Base-by-base conservation (phyloP, 2,329 filamentous ascomycete species). In the Diaporthe destruens region DNA sequence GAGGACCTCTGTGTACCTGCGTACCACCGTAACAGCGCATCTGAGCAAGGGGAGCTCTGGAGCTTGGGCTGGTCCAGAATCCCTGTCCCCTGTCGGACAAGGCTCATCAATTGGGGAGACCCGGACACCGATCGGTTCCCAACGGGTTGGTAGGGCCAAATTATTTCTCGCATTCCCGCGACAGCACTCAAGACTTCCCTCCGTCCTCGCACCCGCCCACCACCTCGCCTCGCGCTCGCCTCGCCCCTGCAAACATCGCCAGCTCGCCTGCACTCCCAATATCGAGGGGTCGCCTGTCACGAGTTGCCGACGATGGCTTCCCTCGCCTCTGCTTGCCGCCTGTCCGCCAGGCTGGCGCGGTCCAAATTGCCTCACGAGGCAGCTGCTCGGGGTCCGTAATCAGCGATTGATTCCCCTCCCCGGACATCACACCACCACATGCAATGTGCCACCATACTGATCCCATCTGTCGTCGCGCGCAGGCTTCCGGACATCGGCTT, bases 401-500 rank as follows among this genome's bases (percentile, higher is more conserved):
- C 73, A 32, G n/a, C 56, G 4, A 16, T 25, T 25, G 6, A 8
- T 4, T n/a, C 14, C 63, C 34, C 23, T 11, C 47, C n/a, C 36
- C 29, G 53, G 29, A 63, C 51, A 66, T 53, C 61, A 39, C 47
- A 66, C 32, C 61, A 53, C 61, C n/a, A 20, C 32, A 4, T 32
- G 6, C 12, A 39, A n/a, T 29, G 39, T 49, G 18, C 23, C 36
- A n/a, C n/a, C n/a, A 57, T 55, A 32, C 73, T 75, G 56, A 71
- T 23, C 61, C 55, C 39, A 55, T 73, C 49, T 76, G 32, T 69
- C 69, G 14, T 71, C 42, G 71, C 29, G 63, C 72, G 57, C 78
- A 94, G 93, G 88, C 78, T 90, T 93, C 81, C 87, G 88, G 76
- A 89, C 91, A 54, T 90, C 89, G 71, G 83, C 90, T 72, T 84